A percentile compares a stretch with the other conserved stretches of the same genome.
These are phyloP conservation scores for Endocarpon pusillum DNA, from an alignment of 495 filamentous ascomycete genomes.

Conservation along the genomic window DNA sequence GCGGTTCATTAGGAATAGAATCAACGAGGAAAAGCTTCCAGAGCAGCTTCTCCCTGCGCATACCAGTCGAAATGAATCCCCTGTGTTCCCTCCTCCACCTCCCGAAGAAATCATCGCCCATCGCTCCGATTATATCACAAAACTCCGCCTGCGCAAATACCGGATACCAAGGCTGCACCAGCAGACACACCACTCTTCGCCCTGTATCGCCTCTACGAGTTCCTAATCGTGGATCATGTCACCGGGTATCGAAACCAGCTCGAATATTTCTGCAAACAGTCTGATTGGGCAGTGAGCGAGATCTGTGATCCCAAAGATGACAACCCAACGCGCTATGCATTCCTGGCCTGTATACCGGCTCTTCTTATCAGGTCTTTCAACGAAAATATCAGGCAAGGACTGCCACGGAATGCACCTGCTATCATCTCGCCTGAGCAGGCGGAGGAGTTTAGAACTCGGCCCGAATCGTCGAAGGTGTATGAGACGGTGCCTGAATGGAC, in stretches of 20 bases:
- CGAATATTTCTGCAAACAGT: constrained; percentile 10
- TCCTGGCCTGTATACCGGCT: constrained; percentile 8
- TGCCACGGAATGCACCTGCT: constrained; percentile 9
- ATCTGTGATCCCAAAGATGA: constrained; percentile 11
- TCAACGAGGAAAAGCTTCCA: too few relatives aligned
- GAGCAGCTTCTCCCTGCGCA: too few relatives aligned
- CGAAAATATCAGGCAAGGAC: constrained; percentile 7
- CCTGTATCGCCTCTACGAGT: constrained; percentile 15
- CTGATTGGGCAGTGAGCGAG: constrained; percentile 8
- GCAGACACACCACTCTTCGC: constrained; percentile 4
- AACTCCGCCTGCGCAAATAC: too few relatives aligned
- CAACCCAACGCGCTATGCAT: constrained; percentile 11
- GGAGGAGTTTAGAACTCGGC: too few relatives aligned
- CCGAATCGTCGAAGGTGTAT: constrained; percentile 5
- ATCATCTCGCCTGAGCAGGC: constrained; percentile 10
- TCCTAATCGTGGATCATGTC: constrained; percentile 10
- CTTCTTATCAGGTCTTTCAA: constrained; percentile 11
- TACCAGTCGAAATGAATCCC: not conserved
- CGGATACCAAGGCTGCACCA: constrained; percentile 1
- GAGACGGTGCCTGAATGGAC: constrained; percentile 11
- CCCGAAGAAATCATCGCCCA: constrained; percentile 3
- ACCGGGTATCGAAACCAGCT: constrained; percentile 13
- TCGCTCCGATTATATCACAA: too few relatives aligned
- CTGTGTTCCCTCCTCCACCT: constrained; percentile 3
- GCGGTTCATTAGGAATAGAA: too few relatives aligned